Conservation (phyloP, 495 filamentous ascomycete genomes). For the Talaromyces adpressus region DNA sequence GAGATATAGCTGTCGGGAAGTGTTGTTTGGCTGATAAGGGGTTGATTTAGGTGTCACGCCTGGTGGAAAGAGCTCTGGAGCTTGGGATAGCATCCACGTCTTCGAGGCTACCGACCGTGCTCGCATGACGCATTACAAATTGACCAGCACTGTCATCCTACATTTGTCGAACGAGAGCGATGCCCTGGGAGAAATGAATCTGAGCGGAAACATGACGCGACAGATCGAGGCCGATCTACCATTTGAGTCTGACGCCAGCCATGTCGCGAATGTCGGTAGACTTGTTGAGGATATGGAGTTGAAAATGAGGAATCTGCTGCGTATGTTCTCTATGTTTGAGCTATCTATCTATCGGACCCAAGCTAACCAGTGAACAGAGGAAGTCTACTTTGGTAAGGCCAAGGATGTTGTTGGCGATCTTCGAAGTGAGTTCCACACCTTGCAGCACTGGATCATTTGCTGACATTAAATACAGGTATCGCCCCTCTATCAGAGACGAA, state of each 20-base stretch:
- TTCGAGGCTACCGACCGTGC: slow-evolving; percentile 91
- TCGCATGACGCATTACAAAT: slow-evolving; percentile 89
- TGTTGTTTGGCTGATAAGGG: background rate
- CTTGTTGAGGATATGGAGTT: slow-evolving; percentile 99
- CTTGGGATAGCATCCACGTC: slow-evolving; percentile 98
- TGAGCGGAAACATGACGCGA: slow-evolving; percentile 95
- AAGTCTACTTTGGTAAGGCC: slow-evolving; percentile 99
- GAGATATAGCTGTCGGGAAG: slow-evolving; percentile 4
- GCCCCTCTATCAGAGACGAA: slow-evolving; percentile 77
- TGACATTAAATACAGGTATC: slow-evolving; percentile 43
- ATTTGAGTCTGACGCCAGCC: slow-evolving; percentile 82
- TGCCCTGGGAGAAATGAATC: slow-evolving; percentile 79
- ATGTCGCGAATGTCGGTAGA: slow-evolving; percentile 91
- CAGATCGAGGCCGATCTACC: slow-evolving; percentile 88
- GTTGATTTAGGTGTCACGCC: slow-evolving; percentile 48
- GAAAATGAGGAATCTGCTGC: slow-evolving; percentile 97
- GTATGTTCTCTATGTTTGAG: slow-evolving; percentile 29
- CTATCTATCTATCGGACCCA: background rate
- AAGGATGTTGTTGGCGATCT: slow-evolving; percentile 98
- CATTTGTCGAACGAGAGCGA: slow-evolving; percentile 67
- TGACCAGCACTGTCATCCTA: slow-evolving; percentile 94
- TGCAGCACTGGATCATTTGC: background rate
- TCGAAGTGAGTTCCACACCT: slow-evolving; percentile 54
- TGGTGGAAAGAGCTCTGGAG: slow-evolving; percentile 65
- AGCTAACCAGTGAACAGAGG: slow-evolving; percentile 43